Conservation (phyloP, 2,329 filamentous ascomycete genomes). For the Stemphylium vesicarium region DNA sequence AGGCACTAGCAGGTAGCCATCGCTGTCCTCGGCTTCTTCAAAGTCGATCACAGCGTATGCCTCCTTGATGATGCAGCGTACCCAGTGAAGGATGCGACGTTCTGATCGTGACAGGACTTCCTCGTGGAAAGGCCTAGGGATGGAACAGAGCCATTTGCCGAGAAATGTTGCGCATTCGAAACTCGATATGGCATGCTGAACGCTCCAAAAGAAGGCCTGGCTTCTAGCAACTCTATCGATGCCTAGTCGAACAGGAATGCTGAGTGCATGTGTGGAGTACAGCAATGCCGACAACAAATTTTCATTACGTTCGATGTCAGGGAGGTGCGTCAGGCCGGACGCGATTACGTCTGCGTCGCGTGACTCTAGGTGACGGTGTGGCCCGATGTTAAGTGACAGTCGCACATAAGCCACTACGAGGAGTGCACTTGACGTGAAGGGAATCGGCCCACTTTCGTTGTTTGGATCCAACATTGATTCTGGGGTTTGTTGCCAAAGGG, state of each 20-base stretch:
- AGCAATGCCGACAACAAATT: slow-evolving; percentile 58
- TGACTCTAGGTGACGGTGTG: slow-evolving; percentile 53
- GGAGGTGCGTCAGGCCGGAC: slow-evolving; percentile 46
- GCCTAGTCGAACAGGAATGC: slow-evolving; percentile 62
- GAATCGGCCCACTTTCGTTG: slow-evolving; percentile 46
- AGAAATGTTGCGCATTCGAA: slow-evolving; percentile 63
- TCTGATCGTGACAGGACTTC: slow-evolving; percentile 40
- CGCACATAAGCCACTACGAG: slow-evolving; percentile 57
- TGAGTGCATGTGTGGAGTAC: slow-evolving; percentile 62
- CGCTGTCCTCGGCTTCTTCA: slow-evolving; percentile 20
- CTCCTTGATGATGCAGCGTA: slow-evolving; percentile 55
- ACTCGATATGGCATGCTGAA: slow-evolving; percentile 62
- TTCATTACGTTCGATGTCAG: slow-evolving; percentile 56
- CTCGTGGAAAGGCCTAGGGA: slow-evolving; percentile 27
- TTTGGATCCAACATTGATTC: slow-evolving; percentile 47
- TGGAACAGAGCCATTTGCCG: slow-evolving; percentile 56
- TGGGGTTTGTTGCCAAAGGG: slow-evolving; percentile 43
- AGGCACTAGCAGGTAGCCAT: slow-evolving; percentile 17
- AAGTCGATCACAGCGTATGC: slow-evolving; percentile 50
- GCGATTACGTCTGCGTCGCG: slow-evolving; percentile 53
- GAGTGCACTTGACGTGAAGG: slow-evolving; percentile 55
- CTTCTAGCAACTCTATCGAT: slow-evolving; percentile 62
- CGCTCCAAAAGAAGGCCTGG: slow-evolving; percentile 64
- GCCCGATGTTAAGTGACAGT: slow-evolving; percentile 55
- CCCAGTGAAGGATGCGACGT: slow-evolving; percentile 56